These are phyloP conservation scores for Wallacemonas sp. DNA, from an alignment of 208 protist species.

Conservation along the genomic window DNA sequence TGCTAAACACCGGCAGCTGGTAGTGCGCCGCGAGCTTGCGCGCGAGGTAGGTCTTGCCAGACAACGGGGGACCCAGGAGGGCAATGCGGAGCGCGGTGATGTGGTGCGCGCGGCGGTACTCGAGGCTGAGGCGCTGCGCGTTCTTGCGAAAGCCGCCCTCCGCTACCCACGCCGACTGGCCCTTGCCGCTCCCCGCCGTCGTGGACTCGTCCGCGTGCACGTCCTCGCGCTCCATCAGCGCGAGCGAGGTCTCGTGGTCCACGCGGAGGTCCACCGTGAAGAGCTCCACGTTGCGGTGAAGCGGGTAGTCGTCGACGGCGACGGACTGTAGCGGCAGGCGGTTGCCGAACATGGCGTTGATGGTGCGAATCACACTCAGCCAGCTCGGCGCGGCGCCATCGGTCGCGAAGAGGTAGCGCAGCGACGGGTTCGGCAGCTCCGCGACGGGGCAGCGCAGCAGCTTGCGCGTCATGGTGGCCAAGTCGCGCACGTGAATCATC, in stretches of 20 bases:
- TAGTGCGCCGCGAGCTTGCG: slow-evolving; percentile 72
- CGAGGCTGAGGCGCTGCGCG: slow-evolving; percentile 60
- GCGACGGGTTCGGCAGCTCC: slow-evolving; percentile 59
- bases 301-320: slow-evolving; percentile 52
- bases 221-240: slow-evolving; percentile 71
- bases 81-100: slow-evolving; percentile 83
- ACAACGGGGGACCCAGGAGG: slow-evolving; percentile 87
- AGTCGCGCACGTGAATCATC: slow-evolving; percentile 92
- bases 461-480: slow-evolving; percentile 80
- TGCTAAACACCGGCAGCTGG: slow-evolving; percentile 66
- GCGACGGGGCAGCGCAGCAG: slow-evolving; percentile 51
- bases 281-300: slow-evolving; percentile 83
- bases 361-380: slow-evolving; percentile 57
- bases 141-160: slow-evolving; percentile 76
- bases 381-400: slow-evolving; percentile 82
- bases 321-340: slow-evolving; percentile 45
- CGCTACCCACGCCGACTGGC: slow-evolving; percentile 61
- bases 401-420: slow-evolving; percentile 89
- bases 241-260: slow-evolving; percentile 63
- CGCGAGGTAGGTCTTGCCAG: slow-evolving; percentile 84
- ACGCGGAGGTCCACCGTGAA: slow-evolving; percentile 90
- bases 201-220: slow-evolving; percentile 24
- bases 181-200: slow-evolving; percentile 1
- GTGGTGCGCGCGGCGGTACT: slow-evolving; percentile 73
- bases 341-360: slow-evolving; percentile 84